Evolutionary conservation across 108 stramenopile genomes (phyloP).

Genomic region (Nitzschia sp.): DNA sequence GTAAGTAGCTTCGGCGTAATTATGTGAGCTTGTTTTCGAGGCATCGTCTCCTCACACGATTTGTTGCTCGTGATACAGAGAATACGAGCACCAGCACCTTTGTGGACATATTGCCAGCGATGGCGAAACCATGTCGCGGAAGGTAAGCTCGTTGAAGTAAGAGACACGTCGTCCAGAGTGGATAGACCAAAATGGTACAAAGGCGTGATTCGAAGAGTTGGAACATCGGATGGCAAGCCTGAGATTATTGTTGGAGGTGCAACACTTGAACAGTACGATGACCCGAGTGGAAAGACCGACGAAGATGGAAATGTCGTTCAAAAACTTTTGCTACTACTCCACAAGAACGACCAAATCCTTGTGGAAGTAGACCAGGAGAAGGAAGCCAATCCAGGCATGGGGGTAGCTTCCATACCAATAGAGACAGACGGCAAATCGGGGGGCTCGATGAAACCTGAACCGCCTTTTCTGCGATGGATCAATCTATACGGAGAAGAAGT

Average conservation of each 20-base stretch:
- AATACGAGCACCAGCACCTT: conserved; percentile 53
- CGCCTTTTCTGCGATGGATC: conserved; percentile 76
- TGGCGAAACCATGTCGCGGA: conserved; percentile 65
- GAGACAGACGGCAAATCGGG: too few species aligned
- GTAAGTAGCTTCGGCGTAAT: conserved; percentile 6
- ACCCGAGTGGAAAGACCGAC: conserved; percentile 8
- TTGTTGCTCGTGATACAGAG: too few species aligned
- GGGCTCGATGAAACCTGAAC: conserved; percentile 25
- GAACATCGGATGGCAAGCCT: conserved; percentile 31
- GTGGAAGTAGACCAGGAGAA: conserved; percentile 74
- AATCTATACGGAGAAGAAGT: conserved; percentile 84
- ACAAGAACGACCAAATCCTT: conserved; percentile 57
- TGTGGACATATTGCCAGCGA: conserved; percentile 60
- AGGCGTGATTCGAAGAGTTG: conserved; percentile 55
- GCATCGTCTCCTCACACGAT: too few species aligned
- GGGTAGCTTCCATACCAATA: conserved; percentile 8
- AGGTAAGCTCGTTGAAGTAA: conserved; percentile 65
- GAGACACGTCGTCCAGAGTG: conserved; percentile 51
- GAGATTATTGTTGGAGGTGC: conserved; percentile 58
- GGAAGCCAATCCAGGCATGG: conserved; percentile 9
- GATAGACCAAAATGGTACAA: conserved; percentile 76
- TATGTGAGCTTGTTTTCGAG: background rate
- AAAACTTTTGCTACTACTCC: conserved; percentile 50
- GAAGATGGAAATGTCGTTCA: conserved; percentile 13
- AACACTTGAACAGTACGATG: conserved; percentile 48